Evolutionary conservation across 2,329 filamentous ascomycete genomes (phyloP).

Genomic region (Shiraia sp.): DNA sequence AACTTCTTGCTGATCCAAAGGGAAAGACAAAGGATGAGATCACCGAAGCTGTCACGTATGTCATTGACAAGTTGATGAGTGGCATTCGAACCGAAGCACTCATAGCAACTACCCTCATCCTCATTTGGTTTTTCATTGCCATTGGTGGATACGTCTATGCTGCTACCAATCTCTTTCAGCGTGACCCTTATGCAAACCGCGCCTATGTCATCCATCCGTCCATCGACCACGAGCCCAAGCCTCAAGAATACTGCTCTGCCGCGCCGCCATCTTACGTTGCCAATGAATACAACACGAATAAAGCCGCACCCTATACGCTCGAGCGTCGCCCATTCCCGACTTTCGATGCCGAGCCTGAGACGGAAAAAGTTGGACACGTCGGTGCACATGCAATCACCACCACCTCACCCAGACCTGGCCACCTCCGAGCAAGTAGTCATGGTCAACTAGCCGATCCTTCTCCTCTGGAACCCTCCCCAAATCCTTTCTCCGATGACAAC

Average conservation of each 20-base stretch:
- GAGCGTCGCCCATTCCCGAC: conserved; percentile 49
- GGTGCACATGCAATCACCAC: conserved; percentile 48
- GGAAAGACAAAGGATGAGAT: conserved; percentile 79
- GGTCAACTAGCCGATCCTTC: conserved; percentile 50
- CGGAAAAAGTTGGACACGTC: conserved; percentile 51
- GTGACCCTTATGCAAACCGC: conserved; percentile 64
- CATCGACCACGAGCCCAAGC: conserved; percentile 22
- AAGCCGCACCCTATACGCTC: conserved; percentile 52
- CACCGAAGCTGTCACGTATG: conserved; percentile 71
- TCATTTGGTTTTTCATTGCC: conserved; percentile 77
- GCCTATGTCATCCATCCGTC: conserved; percentile 40
- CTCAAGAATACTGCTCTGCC: conserved; percentile 30
- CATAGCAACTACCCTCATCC: conserved; percentile 73
- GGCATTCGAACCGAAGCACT: conserved; percentile 76
- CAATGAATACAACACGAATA: conserved; percentile 49
- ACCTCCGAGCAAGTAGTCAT: conserved; percentile 51
- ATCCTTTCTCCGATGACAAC: conserved; percentile 38
- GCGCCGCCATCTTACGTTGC: conserved; percentile 49
- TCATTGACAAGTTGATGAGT: conserved; percentile 68
- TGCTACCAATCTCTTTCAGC: conserved; percentile 62
- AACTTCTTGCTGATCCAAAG: conserved; percentile 78
- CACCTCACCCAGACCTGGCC: conserved; percentile 46
- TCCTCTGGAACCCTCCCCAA: conserved; percentile 42
- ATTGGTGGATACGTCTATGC: conserved; percentile 74
- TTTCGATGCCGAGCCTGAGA: conserved; percentile 38